Percentiles rank a stretch among this genome's conserved stretches.
Conservation (phyloP, 495 filamentous ascomycete species). For the Penicillium lividum region DNA sequence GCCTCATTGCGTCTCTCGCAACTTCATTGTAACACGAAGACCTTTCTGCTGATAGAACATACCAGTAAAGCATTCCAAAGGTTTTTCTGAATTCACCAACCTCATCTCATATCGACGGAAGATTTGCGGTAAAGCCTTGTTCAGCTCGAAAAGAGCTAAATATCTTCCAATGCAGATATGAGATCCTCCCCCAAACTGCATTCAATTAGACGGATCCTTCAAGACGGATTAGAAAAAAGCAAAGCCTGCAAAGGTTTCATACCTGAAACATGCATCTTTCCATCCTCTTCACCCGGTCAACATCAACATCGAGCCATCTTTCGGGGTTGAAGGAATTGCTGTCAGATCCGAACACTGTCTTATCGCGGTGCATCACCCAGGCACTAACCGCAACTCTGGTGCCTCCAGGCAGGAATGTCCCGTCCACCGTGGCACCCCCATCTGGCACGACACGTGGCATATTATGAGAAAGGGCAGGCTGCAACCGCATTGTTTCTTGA, state of each 20-base stretch:
- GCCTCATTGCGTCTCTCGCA: too few species aligned
- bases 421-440: background rate
- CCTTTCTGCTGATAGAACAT: too few species aligned
- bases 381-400: background rate
- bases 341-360: background rate
- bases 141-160: background rate
- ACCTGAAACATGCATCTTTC: background rate
- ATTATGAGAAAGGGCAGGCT: background rate
- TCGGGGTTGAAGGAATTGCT: background rate
- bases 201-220: background rate
- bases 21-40: too few species aligned
- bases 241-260: background rate
- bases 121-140: too few species aligned
- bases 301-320: background rate
- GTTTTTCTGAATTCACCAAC: too few species aligned
- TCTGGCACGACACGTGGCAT: background rate
- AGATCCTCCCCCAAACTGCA: background rate
- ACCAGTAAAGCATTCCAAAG: too few species aligned
- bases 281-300: background rate
- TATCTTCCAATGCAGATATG: background rate
- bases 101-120: too few species aligned
- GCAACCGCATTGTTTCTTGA: background rate
- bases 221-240: background rate
- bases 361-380: background rate
- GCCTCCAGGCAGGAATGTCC: background rate